A percentile compares a stretch with the other conserved stretches of the same genome.
phyloP scores from a whole-genome alignment of 2,329 filamentous ascomycete genomes.

The Ustulina deusta region DNA sequence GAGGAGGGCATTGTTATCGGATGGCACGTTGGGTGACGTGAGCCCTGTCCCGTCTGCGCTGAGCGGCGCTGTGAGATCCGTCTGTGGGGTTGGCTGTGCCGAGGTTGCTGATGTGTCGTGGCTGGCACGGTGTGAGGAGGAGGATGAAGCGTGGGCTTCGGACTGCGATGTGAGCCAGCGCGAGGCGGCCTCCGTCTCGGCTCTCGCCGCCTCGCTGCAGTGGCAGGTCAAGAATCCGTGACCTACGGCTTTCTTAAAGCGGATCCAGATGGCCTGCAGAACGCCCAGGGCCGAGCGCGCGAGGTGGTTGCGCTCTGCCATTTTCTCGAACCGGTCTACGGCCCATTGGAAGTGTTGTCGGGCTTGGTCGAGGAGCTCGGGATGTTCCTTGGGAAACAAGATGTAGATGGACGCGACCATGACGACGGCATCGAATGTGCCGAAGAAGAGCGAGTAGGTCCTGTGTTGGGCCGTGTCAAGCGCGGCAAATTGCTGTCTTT shows the following conservation, averaged over 20 bases:
- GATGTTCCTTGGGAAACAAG: slow-evolving; percentile 68
- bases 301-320: slow-evolving; percentile 65
- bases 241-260: slow-evolving; percentile 64
- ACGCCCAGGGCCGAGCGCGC: slow-evolving; percentile 67
- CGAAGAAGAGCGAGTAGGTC: slow-evolving; percentile 69
- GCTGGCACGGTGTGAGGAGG: slow-evolving; percentile 24
- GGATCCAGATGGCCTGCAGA: slow-evolving; percentile 65
- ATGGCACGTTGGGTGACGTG: slow-evolving; percentile 38
- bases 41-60: slow-evolving; percentile 42
- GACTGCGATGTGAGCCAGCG: slow-evolving; percentile 35
- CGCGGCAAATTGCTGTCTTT: slow-evolving; percentile 62
- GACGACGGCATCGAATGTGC: slow-evolving; percentile 73
- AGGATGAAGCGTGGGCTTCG: slow-evolving; percentile 28
- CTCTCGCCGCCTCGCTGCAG: slow-evolving; percentile 27
- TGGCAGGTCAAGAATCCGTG: slow-evolving; percentile 45
- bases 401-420: slow-evolving; percentile 72
- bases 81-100: slow-evolving; percentile 36
- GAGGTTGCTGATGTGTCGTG: slow-evolving; percentile 25
- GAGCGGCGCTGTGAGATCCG: slow-evolving; percentile 41
- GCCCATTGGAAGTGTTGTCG: slow-evolving; percentile 70
- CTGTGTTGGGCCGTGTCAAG: slow-evolving; percentile 65
- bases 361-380: slow-evolving; percentile 59
- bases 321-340: slow-evolving; percentile 68
- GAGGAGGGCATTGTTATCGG: slow-evolving; percentile 39
- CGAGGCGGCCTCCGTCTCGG: slow-evolving; percentile 40